Conservation (phyloP, 2,329 filamentous ascomycete genomes). For the Dactylellina parvicollis region DNA sequence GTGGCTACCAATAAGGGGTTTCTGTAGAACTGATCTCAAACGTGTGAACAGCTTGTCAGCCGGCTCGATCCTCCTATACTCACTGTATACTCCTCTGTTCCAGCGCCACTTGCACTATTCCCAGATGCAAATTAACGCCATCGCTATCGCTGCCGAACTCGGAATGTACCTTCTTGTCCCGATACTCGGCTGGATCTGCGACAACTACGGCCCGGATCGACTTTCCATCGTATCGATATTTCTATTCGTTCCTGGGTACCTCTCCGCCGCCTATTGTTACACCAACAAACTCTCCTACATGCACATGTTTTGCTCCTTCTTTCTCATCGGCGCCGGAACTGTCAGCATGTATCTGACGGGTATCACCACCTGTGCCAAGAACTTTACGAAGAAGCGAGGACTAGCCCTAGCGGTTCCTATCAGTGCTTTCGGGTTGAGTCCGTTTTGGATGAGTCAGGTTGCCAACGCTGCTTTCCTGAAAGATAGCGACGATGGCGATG, state of each 20-base stretch:
- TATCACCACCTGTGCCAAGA: slow-evolving; percentile 97
- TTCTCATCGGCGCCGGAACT: slow-evolving; percentile 82
- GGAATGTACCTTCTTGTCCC: slow-evolving; percentile 91
- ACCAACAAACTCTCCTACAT: slow-evolving; percentile 73
- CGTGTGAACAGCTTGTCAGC: slow-evolving; percentile 70
- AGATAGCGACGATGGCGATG: slow-evolving; percentile 69
- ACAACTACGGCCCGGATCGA: slow-evolving; percentile 82
- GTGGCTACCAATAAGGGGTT: neutral
- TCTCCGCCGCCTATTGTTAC: slow-evolving; percentile 83
- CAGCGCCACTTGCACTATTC: slow-evolving; percentile 86
- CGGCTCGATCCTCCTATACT: slow-evolving; percentile 91
- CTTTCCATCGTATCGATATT: slow-evolving; percentile 77
- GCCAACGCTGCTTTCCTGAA: slow-evolving; percentile 82
- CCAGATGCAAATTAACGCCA: slow-evolving; percentile 89
- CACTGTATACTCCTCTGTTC: slow-evolving; percentile 90
- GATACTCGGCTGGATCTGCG: slow-evolving; percentile 87
- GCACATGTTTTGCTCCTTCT: slow-evolving; percentile 85
- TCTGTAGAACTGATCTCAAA: neutral
- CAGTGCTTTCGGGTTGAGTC: slow-evolving; percentile 89
- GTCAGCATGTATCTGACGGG: slow-evolving; percentile 88
- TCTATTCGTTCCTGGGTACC: slow-evolving; percentile 82
- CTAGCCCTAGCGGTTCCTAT: slow-evolving; percentile 90
- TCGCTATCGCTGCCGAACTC: slow-evolving; percentile 86
- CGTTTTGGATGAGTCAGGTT: slow-evolving; percentile 94
- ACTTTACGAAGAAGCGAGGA: slow-evolving; percentile 90